Percentiles rank a stretch among this genome's conserved stretches.
Conservation (phyloP, 352 stramenopile species). For the Elongisporangium senticosum region DNA sequence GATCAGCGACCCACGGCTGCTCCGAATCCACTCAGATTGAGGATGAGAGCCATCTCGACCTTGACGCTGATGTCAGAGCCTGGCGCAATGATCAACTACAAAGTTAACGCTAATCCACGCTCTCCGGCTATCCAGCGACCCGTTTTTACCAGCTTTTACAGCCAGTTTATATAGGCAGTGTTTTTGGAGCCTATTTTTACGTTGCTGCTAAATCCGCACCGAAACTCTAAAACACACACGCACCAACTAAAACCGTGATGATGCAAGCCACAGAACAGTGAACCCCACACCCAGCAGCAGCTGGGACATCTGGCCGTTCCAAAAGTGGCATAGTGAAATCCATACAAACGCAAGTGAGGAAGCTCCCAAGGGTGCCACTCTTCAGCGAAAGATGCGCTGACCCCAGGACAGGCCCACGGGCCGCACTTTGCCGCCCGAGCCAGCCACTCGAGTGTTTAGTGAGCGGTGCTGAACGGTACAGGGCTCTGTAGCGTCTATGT, state of each 20-base stretch:
- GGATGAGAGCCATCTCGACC: background rate
- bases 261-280: background rate
- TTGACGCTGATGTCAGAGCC: background rate
- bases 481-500: background rate
- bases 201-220: background rate
- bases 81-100: background rate
- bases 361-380: background rate
- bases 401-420: background rate
- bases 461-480: background rate
- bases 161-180: background rate
- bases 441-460: background rate
- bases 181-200: background rate
- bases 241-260: background rate
- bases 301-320: background rate
- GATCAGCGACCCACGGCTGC: background rate
- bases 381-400: background rate
- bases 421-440: background rate
- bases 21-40: background rate
- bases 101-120: background rate
- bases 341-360: background rate
- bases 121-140: background rate
- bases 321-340: background rate
- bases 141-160: background rate
- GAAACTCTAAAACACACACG: background rate
- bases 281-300: background rate